Evolutionary conservation across 257 asterid species (phyloP), one percentile per base, ranked within the genome.

Genomic region (Nicotiana undulata): DNA sequence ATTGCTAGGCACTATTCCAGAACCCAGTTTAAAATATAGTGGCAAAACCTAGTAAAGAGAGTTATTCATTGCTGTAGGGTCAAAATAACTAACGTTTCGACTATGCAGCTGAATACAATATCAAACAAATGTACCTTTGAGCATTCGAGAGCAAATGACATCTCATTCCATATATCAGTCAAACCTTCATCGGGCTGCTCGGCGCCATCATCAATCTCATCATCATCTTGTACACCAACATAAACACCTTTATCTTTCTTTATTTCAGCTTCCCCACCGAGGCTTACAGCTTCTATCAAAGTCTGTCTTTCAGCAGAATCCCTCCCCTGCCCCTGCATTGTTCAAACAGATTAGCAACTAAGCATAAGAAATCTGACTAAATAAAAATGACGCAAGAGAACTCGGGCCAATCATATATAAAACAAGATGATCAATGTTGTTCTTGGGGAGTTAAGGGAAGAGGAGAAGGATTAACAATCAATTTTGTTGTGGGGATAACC

Each of bases 101-200:
- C 4, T 49, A 37, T 74, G 79, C 44, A 74, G 63, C 26, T 16
- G 44, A 7, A 46, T 28, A 68, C 10, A 49, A 52, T 22, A 64
- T 66, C 53, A 83, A 80, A 46, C 53, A 86, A 82, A 79, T 85
- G 72, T 87, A 95, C 99, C 99, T 95, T 93, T 75, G 97, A 89
- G 89, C 85, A 85, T 88, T 93, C 99, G 29, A 93, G 70, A 26
- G 94, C 97, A 83, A 90, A 86, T 28, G 83, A 80, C 98, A 95
- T 92, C 84, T 91, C 90, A 67, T 87, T 89, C 99, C 99, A 95
- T 60, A 93, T 92, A 83, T 90, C 97, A 80, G 85, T 91, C 63
- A 93, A 84, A 61, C 95, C 96, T 83, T 95, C 98, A 70, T 87
- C 90, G 56, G 92, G 82, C 60, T 64, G 80, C 52, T 85, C 91